Evolutionary conservation across 495 filamentous ascomycete genomes (phyloP), one percentile per base, ranked within the genome.

Genomic region (Aspergillus heteromorphus): DNA sequence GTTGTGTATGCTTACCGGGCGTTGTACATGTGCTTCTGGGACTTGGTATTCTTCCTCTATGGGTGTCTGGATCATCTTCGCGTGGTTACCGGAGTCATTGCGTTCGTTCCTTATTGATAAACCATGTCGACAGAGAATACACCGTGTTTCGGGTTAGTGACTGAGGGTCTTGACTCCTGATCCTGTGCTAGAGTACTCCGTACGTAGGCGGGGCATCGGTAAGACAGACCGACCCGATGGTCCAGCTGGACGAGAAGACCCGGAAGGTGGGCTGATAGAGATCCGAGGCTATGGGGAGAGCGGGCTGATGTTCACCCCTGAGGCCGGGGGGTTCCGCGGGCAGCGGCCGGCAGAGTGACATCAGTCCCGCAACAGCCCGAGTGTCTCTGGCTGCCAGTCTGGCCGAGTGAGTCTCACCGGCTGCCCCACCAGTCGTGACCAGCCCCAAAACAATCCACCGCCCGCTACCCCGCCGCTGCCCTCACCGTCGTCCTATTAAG

Each of bases 311-410:
- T 53, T 58, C 40, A 45, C 43, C 48, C 47, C 55, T 49, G 36
- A 56, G 27, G 17, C 69, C 72, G 68, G 65, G 52, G 60, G 51
- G 56, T 68, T 67, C 71, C 70, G 72, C 63, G 63, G 61, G 54
- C 43, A 62, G 59, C 58, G 55, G 55, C n/a, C n/a, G n/a, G 25
- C 60, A 40, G 54, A 65, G 59, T 77, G 70, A 73, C 70, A 73
- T 77, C 72, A 74, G 70, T 73, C 69, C 74, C 74, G 74, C 70
- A 73, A 72, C 69, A 74, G 72, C 69, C 74, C 72, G 73, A 73
- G 63, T n/a, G n/a, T n/a, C 36, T 10, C 36, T 3, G 10, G 36
- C 36, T 17, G 21, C n/a, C n/a, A 18, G 36, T 40, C 54, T 57
- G 52, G 59, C 54, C 56, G 49, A 58, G 56, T 61, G 23, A 27